Base-by-base conservation (phyloP, 2,329 filamentous ascomycete species). In the Colletotrichum cuscutae region DNA sequence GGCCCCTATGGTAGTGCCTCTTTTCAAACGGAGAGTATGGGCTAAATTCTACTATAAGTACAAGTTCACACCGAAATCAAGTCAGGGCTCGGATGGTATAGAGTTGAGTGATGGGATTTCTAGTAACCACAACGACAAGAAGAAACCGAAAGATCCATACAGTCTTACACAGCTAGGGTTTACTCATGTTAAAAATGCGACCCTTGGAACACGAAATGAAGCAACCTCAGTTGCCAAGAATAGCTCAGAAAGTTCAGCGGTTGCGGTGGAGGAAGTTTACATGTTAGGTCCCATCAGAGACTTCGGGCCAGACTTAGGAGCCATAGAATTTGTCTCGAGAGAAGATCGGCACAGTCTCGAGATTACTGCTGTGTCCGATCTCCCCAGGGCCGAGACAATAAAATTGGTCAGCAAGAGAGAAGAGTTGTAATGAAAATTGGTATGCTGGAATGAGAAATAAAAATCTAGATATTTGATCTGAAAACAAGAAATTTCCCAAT, bases 1-100 rank as follows among this genome's bases (percentile, higher is more conserved):
- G n/a, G 22, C 59, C 6, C 53, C 61, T 4, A 54, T 32, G 24
- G 19, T 46, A 6, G 13, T 60, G 7, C 42, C 26, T 6, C 19
- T 65, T 3, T 65, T 65, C 22, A 77, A 71, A 35, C 76, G 74
- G 8, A 75, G 74, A 8, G 80, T 80, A 65, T 80, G 79, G 79
- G 49, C 49, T 46, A 35, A 66, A 5, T 35, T 35, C 13, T 42
- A 42, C 13, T 13, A 42, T 2, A 63, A 65, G 3, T 61, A 61
- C 35, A 59, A 32, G 3, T 68, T 65, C 12, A 61, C 69, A 5
- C 69, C 65, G 0, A 72, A 72, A 4, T 56, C 69, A 9, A 69
- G 65, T 1, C 69, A 57, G 13, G 35, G 54, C 13, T 71, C 74
- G 13, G 74, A 72, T 4, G 67, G 74, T 19, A 65, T 73, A 59